Evolutionary conservation across 163 green algal species (phyloP).

Genomic region (Chlamydomonas reinhardtii): DNA sequence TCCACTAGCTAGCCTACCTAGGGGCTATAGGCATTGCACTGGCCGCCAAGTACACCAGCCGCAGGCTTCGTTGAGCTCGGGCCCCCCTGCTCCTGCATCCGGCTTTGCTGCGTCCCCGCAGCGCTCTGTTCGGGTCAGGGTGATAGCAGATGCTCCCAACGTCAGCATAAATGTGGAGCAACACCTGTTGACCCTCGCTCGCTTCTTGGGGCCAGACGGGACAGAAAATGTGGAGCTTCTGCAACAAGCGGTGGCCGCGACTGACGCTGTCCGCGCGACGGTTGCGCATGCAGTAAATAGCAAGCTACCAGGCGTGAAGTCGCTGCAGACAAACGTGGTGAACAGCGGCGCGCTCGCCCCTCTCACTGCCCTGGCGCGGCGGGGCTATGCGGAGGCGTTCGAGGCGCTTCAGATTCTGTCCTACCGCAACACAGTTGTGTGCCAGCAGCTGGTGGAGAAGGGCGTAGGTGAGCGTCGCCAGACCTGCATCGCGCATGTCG

Average conservation of each 20-base stretch:
- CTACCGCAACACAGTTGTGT: constrained; percentile 50
- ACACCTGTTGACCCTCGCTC: constrained; percentile 6
- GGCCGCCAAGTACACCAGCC: too few species aligned
- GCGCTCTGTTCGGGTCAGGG: background rate
- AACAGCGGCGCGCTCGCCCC: constrained; percentile 14
- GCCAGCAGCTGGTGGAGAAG: constrained; percentile 50
- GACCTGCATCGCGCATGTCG: too few species aligned
- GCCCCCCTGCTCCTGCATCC: too few species aligned
- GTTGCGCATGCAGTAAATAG: constrained; percentile 18
- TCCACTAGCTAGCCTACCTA: too few species aligned
- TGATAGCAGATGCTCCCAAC: constrained; percentile 5
- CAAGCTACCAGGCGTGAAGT: constrained; percentile 38
- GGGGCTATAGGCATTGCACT: too few species aligned
- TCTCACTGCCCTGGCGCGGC: constrained; percentile 10
- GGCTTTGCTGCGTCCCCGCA: too few species aligned
- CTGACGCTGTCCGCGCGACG: constrained; percentile 15
- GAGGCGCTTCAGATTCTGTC: constrained; percentile 53
- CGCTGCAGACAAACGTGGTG: constrained; percentile 33
- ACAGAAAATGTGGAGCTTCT: constrained; percentile 20
- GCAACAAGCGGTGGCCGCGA: constrained; percentile 7
- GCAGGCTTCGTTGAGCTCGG: too few species aligned
- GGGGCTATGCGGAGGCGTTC: constrained; percentile 34
- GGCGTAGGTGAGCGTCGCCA: constrained; percentile 29
- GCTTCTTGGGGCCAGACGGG: constrained; percentile 13
- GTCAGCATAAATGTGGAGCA: constrained; percentile 30